Base-by-base conservation (phyloP, 2,329 filamentous ascomycete species). In the Stemphylium lycopersici region DNA sequence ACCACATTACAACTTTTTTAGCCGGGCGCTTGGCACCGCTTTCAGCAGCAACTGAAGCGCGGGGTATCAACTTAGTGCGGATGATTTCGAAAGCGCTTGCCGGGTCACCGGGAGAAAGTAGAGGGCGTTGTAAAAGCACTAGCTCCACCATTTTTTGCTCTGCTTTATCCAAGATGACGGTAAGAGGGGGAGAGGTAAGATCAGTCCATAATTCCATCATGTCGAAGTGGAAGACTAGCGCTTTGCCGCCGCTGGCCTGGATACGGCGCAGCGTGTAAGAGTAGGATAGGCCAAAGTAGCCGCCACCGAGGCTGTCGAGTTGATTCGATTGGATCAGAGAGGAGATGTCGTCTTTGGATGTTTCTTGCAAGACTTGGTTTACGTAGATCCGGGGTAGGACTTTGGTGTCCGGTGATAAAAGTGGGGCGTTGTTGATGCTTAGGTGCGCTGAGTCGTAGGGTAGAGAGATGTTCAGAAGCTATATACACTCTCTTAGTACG, bases 391-490 rank as follows among this genome's bases (percentile, higher is more conserved):
- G 58, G 6, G 69, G 69, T 5, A 67, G 59, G 16, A 56, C 55
- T 4, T 53, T 58, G 5, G 58, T 57, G 4, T 40, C 24, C 6
- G 67, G 57, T 15, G 67, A 58, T 18, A 65, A 55, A 33, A 74
- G 60, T 13, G 53, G 40, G 4, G 56, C 61, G 36, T 60, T 62
- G 60, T 74, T 74, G 47, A 74, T 59, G 12, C 50, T 56, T 8
- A 74, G 52, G 16, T 61, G 53, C 3, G 65, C 48, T 16, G 61
- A 63, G 52, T 61, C 59, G 53, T 63, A 70, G 16, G 71, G 66
- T 3, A 74, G 66, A 37, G 56, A 65, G 41, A 74, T 63, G 46
- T 74, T 73, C 1, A 74, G 45, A 4, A 74, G 65, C 66, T 70
- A 37, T 11, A 8, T 6, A 26, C 4, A 26, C 11, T 16, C 16